A percentile compares a stretch with the other conserved stretches of the same genome.
These are phyloP conservation scores for Hibiscus trionum DNA, from an alignment of 345 rosid genomes.

Conservation along the genomic window DNA sequence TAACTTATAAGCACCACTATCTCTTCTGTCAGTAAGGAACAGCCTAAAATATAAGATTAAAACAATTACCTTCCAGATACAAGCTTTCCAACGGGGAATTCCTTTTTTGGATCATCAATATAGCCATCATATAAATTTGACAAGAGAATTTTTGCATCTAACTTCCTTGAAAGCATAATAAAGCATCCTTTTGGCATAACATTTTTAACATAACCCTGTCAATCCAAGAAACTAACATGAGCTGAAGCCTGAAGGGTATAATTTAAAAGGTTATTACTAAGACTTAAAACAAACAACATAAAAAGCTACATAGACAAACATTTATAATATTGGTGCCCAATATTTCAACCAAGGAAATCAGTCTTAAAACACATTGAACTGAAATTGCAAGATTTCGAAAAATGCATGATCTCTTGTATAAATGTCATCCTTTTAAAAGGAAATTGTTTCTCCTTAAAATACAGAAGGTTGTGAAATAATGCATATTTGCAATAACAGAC, in stretches of 20 bases:
- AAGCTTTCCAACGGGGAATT: slow-evolving; percentile 86
- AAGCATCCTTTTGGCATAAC: slow-evolving; percentile 79
- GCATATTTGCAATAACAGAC: not conserved
- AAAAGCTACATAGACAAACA: not conserved
- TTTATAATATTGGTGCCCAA: not conserved
- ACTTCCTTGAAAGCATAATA: slow-evolving; percentile 68
- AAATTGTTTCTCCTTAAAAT: not conserved
- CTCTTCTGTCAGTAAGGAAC: not conserved
- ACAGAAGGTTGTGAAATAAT: not conserved
- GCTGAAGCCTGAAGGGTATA: not conserved
- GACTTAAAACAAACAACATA: not conserved
- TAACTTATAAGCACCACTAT: not conserved
- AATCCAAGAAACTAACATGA: slow-evolving; percentile 11
- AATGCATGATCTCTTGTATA: not conserved
- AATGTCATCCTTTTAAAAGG: not conserved
- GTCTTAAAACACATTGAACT: not conserved
- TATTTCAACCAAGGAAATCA: not conserved
- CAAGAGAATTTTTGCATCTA: slow-evolving; percentile 75
- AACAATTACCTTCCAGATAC: slow-evolving; percentile 63
- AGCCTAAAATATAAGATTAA: slow-evolving; percentile 5
- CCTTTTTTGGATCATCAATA: slow-evolving; percentile 57
- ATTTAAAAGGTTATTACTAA: not conserved
- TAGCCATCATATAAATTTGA: slow-evolving; percentile 76
- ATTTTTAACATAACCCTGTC: slow-evolving; percentile 91
- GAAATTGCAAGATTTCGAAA: not conserved